Conservation (phyloP, 2,329 filamentous ascomycete species). For the Cladorrhinum sp. region DNA sequence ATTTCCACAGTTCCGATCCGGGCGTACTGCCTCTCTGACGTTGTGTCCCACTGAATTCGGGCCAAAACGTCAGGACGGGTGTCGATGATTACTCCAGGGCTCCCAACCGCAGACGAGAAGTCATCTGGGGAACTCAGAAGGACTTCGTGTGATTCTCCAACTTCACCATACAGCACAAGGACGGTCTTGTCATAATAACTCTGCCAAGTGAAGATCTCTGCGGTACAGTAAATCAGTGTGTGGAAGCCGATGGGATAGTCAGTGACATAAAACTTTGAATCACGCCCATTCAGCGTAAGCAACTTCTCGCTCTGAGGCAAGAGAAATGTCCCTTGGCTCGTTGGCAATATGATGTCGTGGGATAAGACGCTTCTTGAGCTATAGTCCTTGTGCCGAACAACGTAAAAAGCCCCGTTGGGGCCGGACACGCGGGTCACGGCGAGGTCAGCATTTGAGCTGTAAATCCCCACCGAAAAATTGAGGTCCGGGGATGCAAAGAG, state of each 20-base stretch:
- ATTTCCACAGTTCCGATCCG: slow-evolving; percentile 41
- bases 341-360: slow-evolving; percentile 63
- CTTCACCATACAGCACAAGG: slow-evolving; percentile 61
- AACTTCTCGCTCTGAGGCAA: slow-evolving; percentile 55
- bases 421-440: slow-evolving; percentile 60
- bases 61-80: not conserved
- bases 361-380: slow-evolving; percentile 52
- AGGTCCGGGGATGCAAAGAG: slow-evolving; percentile 55
- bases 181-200: slow-evolving; percentile 57
- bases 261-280: slow-evolving; percentile 65
- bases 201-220: slow-evolving; percentile 69
- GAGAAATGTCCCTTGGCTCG: slow-evolving; percentile 37
- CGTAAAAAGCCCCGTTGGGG: slow-evolving; percentile 57
- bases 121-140: slow-evolving; percentile 29
- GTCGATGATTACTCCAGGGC: slow-evolving; percentile 26
- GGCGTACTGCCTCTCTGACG: slow-evolving; percentile 30
- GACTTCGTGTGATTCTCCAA: slow-evolving; percentile 61
- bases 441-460: slow-evolving; percentile 50
- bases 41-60: slow-evolving; percentile 33
- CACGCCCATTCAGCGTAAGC: slow-evolving; percentile 58
- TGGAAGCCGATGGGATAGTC: slow-evolving; percentile 62
- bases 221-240: slow-evolving; percentile 63
- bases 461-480: slow-evolving; percentile 48
- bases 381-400: slow-evolving; percentile 65
- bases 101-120: slow-evolving; percentile 10